Conservation (phyloP, 371 early-diverging fungal genomes). For the Actinomortierella wolfii region DNA sequence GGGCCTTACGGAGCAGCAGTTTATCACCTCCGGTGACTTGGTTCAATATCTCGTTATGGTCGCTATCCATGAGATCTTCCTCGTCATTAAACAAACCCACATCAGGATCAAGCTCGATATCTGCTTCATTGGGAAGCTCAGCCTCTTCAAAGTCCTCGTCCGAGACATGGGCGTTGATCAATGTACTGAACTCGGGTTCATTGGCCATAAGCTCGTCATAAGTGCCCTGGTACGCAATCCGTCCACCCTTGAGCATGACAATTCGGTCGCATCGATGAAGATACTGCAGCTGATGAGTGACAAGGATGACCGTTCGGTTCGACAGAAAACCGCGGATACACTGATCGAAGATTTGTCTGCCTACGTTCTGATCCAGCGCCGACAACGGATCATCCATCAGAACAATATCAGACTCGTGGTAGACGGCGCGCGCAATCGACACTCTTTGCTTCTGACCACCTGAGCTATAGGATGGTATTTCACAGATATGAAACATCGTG, state of each 20-base stretch:
- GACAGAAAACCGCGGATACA: constrained; percentile 56
- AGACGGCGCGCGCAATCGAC: constrained; percentile 41
- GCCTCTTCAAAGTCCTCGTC: constrained; percentile 43
- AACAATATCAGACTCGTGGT: constrained; percentile 52
- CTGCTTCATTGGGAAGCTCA: background rate
- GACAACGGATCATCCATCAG: constrained; percentile 70
- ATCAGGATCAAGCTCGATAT: background rate
- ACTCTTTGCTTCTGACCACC: constrained; percentile 68
- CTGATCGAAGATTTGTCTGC: constrained; percentile 41
- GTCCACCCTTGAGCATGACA: constrained; percentile 52
- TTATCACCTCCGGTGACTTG: constrained; percentile 8
- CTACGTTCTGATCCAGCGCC: constrained; percentile 63
- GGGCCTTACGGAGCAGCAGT: background rate
- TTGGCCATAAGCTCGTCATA: constrained; percentile 58
- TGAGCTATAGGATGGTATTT: constrained; percentile 50
- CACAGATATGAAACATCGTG: no score
- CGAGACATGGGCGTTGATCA: constrained; percentile 48
- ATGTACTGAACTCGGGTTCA: constrained; percentile 29
- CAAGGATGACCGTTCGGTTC: constrained; percentile 49
- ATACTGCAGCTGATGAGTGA: constrained; percentile 52
- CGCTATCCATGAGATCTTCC: constrained; percentile 10
- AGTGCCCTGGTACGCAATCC: constrained; percentile 60
- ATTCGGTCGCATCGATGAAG: constrained; percentile 53
- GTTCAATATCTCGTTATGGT: background rate
- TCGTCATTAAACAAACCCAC: background rate